Evolutionary conservation across 495 filamentous ascomycete species (phyloP), one percentile per base, ranked within the genome.

Genomic region (Trypethelium eluteriae): DNA sequence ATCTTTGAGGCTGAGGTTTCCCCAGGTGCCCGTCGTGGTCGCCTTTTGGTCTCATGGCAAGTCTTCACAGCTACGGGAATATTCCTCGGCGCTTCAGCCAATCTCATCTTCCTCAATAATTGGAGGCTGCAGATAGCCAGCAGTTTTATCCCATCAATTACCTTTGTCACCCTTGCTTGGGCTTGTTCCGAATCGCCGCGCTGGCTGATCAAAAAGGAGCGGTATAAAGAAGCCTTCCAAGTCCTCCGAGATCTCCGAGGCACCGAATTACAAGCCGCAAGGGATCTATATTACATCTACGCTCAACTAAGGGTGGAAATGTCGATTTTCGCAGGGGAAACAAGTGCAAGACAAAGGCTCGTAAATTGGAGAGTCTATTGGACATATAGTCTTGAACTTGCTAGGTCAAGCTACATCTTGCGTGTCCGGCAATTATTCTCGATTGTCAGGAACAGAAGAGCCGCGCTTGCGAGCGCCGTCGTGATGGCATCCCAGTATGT

Each of bases 221-320:
- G 79, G 70, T 77, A 83, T 77, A 70, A 67, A 3, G 68, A 85
- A 36, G 86, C 87, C 2, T 89, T 44, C 62, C 25, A 66, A 39
- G 34, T 53, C 32, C 56, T 32, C 11, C 74, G 80, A 39, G 80
- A 82, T 34, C 82, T 91, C 2, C 85, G 88, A 36, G 84, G 85
- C 68, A 81, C 82, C 39, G 80, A 81, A 2, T 71, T 92, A 50
- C 89, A 92, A 69, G 90, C 88, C 3, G 90, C 89, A 5, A 79
- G 90, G 1, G 90, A 93, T 74, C 81, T 92, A 10, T 92, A 88
- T 75, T 88, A 86, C 72, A 89, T 90, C 65, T 83, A 91, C 72
- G 53, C 53, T 36, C 53, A 59, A 59, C 2, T 59, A 1, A 59
- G 53, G 18, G 53, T 59, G n/a, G 53, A 59, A 36, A 59, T 59